These are phyloP conservation scores for Corinectria fuckeliana DNA, from an alignment of 2,329 filamentous ascomycete species.

Conservation along the genomic window DNA sequence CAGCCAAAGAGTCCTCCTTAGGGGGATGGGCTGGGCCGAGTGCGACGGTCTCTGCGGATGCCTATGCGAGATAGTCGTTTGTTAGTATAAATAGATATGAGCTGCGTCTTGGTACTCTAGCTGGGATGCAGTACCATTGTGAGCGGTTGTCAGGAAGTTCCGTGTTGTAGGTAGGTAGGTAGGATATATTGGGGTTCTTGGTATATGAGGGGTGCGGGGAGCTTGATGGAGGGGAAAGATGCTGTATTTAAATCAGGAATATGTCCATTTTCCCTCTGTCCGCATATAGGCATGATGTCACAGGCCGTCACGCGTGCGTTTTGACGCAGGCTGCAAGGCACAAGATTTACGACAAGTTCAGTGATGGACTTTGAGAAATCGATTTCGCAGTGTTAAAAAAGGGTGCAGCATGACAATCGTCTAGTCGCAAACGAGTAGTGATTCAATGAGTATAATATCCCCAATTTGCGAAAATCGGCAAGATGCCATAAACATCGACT, in stretches of 20 bases:
- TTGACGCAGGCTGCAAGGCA: background rate
- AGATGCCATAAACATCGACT: too few species aligned
- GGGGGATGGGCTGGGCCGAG: slow-evolving; percentile 55
- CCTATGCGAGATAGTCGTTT: slow-evolving; percentile 42
- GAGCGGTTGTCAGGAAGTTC: background rate
- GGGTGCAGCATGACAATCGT: background rate
- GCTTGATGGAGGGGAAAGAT: background rate
- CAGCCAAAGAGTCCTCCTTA: slow-evolving; percentile 57
- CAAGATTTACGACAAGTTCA: background rate
- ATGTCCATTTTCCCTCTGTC: background rate
- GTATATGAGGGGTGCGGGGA: background rate
- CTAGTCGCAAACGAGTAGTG: background rate
- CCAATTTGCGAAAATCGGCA: background rate
- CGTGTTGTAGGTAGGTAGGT: background rate
- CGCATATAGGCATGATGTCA: slow-evolving; percentile 11
- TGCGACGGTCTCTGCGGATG: slow-evolving; percentile 60
- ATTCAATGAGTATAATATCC: background rate
- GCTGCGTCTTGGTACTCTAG: too few species aligned
- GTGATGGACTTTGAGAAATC: background rate
- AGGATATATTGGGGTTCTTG: background rate
- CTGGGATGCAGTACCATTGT: slow-evolving; percentile 25
- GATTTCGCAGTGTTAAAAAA: background rate
- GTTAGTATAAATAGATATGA: slow-evolving; percentile 3
- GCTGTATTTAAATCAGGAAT: slow-evolving; percentile 2
- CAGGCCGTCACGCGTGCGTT: background rate